Conservation (phyloP, 2,329 filamentous ascomycete genomes). For the Cladosporium sp. region DNA sequence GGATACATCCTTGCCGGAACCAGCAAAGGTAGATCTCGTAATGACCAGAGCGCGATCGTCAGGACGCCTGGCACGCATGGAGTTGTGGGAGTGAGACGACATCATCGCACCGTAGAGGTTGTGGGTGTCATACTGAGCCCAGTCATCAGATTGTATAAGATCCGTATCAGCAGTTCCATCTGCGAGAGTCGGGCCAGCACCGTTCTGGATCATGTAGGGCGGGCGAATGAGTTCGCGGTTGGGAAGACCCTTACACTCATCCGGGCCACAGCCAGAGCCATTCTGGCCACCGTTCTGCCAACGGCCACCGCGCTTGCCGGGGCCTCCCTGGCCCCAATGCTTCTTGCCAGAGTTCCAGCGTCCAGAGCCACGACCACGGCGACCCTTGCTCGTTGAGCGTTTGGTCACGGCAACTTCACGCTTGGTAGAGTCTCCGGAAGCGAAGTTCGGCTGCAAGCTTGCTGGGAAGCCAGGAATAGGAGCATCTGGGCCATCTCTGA, state of each 20-base stretch:
- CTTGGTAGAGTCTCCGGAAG: conserved; percentile 6
- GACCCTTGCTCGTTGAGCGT: background rate
- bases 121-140: conserved; percentile 66
- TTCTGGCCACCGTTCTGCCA: conserved; percentile 15
- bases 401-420: conserved; percentile 4
- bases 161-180: conserved; percentile 55
- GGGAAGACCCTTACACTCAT: conserved; percentile 13
- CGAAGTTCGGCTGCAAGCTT: conserved; percentile 15
- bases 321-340: conserved; percentile 15
- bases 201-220: conserved; percentile 59
- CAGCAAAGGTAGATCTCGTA: conserved; percentile 53
- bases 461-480: conserved; percentile 16
- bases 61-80: conserved; percentile 62
- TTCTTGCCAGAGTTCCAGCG: conserved; percentile 7
- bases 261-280: conserved; percentile 14
- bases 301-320: background rate
- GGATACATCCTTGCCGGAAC: conserved; percentile 14
- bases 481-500: conserved; percentile 16
- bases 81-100: conserved; percentile 56
- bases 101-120: conserved; percentile 72
- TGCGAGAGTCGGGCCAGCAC: conserved; percentile 31
- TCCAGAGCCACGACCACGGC: conserved; percentile 5
- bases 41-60: conserved; percentile 61
- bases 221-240: conserved; percentile 34
- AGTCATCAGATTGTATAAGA: conserved; percentile 59